Conservation (phyloP, 352 stramenopile species). For the Globisporangium echinulatum region DNA sequence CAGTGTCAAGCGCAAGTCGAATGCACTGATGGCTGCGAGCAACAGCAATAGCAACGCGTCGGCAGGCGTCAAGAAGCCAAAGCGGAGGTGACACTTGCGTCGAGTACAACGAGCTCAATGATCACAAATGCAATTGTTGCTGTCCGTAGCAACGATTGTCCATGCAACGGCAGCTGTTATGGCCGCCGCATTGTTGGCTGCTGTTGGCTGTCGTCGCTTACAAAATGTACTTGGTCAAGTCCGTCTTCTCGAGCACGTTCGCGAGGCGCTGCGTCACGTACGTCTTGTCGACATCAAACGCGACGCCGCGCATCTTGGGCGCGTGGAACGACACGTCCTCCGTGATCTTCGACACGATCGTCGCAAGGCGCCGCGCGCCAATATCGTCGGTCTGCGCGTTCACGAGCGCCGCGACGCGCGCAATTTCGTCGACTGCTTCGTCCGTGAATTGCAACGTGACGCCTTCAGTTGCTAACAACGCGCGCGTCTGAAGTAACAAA, state of each 20-base stretch:
- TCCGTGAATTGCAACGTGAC: constrained; percentile 94
- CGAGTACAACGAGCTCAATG: no score
- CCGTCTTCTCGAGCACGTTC: constrained; percentile 91
- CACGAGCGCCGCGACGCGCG: constrained; percentile 88
- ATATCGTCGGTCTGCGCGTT: constrained; percentile 98
- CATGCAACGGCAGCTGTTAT: no score
- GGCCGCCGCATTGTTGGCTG: no score
- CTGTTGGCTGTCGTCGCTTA: constrained; percentile 28
- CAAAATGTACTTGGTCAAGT: constrained; percentile 97
- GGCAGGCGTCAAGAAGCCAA: constrained; percentile 16
- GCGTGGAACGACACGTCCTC: constrained; percentile 98
- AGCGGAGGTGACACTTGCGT: constrained; percentile 15
- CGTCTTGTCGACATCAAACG: constrained; percentile 88
- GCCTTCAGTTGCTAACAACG: constrained; percentile 94
- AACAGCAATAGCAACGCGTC: constrained; percentile 1
- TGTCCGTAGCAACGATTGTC: not conserved
- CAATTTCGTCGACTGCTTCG: constrained; percentile 96
- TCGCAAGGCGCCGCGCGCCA: constrained; percentile 95
- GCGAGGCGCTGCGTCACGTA: constrained; percentile 91
- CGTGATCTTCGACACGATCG: constrained; percentile 96
- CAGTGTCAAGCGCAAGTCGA: constrained; percentile 16
- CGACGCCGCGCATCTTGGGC: constrained; percentile 80
- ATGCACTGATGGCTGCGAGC: not conserved
- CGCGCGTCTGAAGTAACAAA: constrained; percentile 94
- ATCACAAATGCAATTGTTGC: not conserved